Evolutionary conservation across 108 stramenopile genomes (phyloP).

Genomic region (Skeletonema tropicum): DNA sequence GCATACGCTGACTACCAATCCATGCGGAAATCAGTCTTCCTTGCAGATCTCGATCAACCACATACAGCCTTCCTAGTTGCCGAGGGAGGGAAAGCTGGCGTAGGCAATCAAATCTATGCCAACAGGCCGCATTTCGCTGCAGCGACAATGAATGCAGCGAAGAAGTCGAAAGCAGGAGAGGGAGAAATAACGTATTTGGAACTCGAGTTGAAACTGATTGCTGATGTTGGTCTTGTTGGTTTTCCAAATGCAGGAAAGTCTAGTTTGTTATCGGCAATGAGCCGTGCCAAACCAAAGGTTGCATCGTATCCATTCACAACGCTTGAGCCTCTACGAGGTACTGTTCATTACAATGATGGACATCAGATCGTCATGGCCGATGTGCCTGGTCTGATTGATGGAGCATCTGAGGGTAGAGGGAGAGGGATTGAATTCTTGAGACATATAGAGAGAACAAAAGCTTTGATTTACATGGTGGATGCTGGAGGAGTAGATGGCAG

Average conservation of each 20-base stretch:
- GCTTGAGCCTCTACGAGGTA: constrained; percentile 92
- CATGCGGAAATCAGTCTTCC: constrained; percentile 60
- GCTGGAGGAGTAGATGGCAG: constrained; percentile 77
- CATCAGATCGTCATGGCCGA: constrained; percentile 87
- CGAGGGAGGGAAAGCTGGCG: constrained; percentile 76
- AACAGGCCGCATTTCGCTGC: constrained; percentile 56
- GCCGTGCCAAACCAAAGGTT: constrained; percentile 90
- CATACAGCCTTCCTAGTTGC: constrained; percentile 76
- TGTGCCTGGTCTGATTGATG: constrained; percentile 96
- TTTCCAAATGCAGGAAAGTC: constrained; percentile 99
- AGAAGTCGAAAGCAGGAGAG: constrained; percentile 51
- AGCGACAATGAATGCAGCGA: constrained; percentile 19
- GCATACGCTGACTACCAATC: constrained; percentile 20
- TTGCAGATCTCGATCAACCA: constrained; percentile 83
- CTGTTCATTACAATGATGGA: constrained; percentile 86
- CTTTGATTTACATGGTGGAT: constrained; percentile 71
- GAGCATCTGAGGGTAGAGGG: constrained; percentile 93
- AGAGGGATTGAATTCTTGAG: constrained; percentile 92
- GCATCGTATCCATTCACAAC: constrained; percentile 99
- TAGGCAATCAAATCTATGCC: constrained; percentile 65
- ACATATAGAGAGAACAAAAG: constrained; percentile 72
- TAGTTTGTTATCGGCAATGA: constrained; percentile 88
- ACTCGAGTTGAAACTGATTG: constrained; percentile 94
- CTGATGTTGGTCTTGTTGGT: constrained; percentile 98
- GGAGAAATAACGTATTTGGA: constrained; percentile 71